These are phyloP conservation scores for Geranomyces variabilis DNA, from an alignment of 192 early-diverging fungal genomes.

Conservation along the genomic window DNA sequence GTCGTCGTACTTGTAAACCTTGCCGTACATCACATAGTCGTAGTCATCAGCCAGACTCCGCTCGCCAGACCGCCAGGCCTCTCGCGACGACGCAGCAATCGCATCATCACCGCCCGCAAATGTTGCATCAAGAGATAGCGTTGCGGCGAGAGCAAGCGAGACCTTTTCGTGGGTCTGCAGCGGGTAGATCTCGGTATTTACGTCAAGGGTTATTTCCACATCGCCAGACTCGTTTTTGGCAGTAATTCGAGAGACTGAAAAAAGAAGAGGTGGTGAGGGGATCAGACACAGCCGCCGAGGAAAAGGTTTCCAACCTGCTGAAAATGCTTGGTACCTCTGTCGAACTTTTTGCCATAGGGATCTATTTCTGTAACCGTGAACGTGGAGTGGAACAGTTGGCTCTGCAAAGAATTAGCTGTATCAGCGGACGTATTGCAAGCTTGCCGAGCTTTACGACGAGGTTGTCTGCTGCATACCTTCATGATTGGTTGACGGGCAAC, in stretches of 20 bases:
- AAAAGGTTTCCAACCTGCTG: neutral
- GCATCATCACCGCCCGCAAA: conserved; percentile 50
- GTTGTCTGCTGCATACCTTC: no score
- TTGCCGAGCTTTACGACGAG: no score
- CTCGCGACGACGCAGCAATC: conserved; percentile 45
- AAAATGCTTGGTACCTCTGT: conserved; percentile 85
- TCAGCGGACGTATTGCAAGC: no score
- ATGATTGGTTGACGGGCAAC: no score
- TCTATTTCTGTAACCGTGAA: conserved; percentile 90
- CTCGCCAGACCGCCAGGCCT: conserved; percentile 68
- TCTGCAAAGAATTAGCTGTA: conserved; percentile 40
- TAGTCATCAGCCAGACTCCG: conserved; percentile 86
- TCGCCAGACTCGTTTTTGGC: conserved; percentile 84
- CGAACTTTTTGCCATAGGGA: conserved; percentile 90
- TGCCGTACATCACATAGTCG: conserved; percentile 99
- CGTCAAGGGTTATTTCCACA: conserved; percentile 88
- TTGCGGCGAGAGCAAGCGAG: conserved; percentile 79
- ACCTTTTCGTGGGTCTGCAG: conserved; percentile 84
- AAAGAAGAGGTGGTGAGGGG: neutral
- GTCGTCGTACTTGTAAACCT: conserved; percentile 95
- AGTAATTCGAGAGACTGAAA: conserved; percentile 81
- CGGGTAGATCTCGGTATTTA: conserved; percentile 95
- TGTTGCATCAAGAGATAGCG: conserved; percentile 66
- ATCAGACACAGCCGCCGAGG: no score
- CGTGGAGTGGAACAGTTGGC: conserved; percentile 83